Evolutionary conservation across 2,329 filamentous ascomycete genomes (phyloP).

Genomic region (Tolypocladium cylindrosporum): DNA sequence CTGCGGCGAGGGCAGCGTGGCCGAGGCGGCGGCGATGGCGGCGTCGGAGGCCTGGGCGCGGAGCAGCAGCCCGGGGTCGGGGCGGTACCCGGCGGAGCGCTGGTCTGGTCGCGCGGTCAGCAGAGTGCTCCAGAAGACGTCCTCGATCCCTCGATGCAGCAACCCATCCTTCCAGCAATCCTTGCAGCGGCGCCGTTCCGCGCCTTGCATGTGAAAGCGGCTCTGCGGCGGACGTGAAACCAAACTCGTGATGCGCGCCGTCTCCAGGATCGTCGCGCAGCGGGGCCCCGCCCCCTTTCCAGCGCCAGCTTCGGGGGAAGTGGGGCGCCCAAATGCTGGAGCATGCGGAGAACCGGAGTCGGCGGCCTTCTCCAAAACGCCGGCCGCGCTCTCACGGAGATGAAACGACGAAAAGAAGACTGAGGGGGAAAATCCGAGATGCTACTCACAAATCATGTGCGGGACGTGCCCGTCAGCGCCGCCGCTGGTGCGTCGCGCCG

Average conservation of each 20-base stretch:
- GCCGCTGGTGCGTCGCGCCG: conserved; percentile 25
- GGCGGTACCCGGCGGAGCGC: conserved; percentile 22
- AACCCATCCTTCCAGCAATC: too few species aligned
- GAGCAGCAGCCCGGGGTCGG: conserved; percentile 19
- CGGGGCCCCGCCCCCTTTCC: background rate
- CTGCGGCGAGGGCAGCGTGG: conserved; percentile 17
- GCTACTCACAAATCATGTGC: conserved; percentile 37
- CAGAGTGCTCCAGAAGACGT: background rate
- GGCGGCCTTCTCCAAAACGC: conserved; percentile 12
- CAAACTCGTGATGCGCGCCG: background rate
- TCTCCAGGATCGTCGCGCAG: background rate
- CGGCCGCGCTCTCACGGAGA: background rate
- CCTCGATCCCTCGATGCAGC: background rate
- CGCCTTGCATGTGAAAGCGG: conserved; percentile 7
- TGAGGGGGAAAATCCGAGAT: conserved; percentile 2
- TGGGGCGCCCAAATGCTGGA: background rate
- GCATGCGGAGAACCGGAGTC: conserved; percentile 14
- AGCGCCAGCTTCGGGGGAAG: background rate
- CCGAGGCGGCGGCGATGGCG: background rate
- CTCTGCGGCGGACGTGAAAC: background rate
- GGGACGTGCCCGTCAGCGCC: conserved; percentile 32
- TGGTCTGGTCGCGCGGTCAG: conserved; percentile 29
- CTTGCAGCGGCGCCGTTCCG: background rate
- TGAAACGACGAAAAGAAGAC: background rate
- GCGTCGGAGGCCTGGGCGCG: conserved; percentile 10